A percentile compares a stretch with the other conserved stretches of the same genome.
Conservation (phyloP, 2,329 filamentous ascomycete genomes). For the Aspergillus fructus region DNA sequence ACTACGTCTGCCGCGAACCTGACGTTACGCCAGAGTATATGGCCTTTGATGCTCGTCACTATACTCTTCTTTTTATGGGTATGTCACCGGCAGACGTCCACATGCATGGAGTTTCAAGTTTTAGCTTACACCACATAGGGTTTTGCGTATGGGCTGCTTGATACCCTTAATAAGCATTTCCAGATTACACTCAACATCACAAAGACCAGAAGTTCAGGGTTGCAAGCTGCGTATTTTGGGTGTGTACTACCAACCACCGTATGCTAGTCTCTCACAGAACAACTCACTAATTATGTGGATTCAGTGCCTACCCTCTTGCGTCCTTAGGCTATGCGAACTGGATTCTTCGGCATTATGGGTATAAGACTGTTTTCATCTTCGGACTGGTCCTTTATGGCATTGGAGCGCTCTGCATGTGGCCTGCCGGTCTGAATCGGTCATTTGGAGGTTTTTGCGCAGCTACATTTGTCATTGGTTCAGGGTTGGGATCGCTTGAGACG, state of each 20-base stretch:
- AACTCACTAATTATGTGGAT: slow-evolving; percentile 1
- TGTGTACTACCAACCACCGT: slow-evolving; percentile 29
- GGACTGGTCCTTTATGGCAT: slow-evolving; percentile 69
- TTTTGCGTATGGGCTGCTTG: slow-evolving; percentile 51
- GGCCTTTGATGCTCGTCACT: slow-evolving; percentile 47
- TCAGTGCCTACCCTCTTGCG: slow-evolving; percentile 54
- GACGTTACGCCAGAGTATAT: slow-evolving; percentile 45
- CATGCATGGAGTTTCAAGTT: not conserved
- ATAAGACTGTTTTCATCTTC: slow-evolving; percentile 76
- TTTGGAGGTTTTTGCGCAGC: slow-evolving; percentile 72
- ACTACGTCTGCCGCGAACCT: slow-evolving; percentile 44
- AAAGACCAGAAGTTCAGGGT: slow-evolving; percentile 58
- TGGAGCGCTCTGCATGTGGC: slow-evolving; percentile 82
- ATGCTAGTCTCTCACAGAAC: not conserved
- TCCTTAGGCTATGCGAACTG: slow-evolving; percentile 55
- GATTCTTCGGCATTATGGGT: slow-evolving; percentile 71
- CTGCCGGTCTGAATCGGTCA: slow-evolving; percentile 68
- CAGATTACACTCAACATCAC: slow-evolving; percentile 57
- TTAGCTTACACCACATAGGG: slow-evolving; percentile 30
- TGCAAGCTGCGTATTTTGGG: slow-evolving; percentile 66
- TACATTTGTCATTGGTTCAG: slow-evolving; percentile 72
- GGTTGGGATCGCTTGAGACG: slow-evolving; percentile 72
- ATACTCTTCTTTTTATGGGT: slow-evolving; percentile 56
- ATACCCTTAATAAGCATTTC: slow-evolving; percentile 57
- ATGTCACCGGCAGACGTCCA: not conserved